phyloP scores from a whole-genome alignment of 768 basidiomycete species.

The Russula virescens region DNA sequence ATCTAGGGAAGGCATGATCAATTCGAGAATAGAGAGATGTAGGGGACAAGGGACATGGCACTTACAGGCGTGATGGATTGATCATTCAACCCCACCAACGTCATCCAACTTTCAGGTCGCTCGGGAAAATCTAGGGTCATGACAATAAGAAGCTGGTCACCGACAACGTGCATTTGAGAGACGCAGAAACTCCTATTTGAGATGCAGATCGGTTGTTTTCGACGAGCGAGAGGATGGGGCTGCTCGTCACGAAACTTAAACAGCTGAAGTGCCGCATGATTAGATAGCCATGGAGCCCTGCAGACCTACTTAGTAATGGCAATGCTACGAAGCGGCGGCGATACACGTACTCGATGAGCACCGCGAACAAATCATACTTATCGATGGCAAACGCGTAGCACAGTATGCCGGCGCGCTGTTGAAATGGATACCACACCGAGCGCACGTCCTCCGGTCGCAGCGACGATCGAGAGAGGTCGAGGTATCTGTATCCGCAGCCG shows the following conservation, averaged over 20 bases:
- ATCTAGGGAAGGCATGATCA: neutral
- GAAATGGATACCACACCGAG: neutral
- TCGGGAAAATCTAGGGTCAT: neutral
- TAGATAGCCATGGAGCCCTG: neutral
- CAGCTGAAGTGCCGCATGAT: neutral
- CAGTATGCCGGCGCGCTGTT: neutral
- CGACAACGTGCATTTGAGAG: neutral
- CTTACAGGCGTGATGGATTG: neutral
- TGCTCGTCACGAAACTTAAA: neutral
- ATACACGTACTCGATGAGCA: neutral
- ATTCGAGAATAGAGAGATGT: no score
- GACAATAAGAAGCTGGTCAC: neutral
- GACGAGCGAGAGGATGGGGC: neutral
- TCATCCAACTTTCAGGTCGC: neutral
- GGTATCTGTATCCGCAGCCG: neutral
- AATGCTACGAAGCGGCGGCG: neutral
- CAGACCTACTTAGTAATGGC: no score
- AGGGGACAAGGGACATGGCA: no score
- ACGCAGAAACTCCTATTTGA: neutral
- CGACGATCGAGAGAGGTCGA: neutral
- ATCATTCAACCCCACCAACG: conserved; percentile 3
- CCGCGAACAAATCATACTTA: neutral
- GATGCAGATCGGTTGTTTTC: neutral
- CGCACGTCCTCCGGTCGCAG: neutral
- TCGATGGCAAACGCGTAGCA: neutral